Conservation (phyloP, 306 rosid species). For the Corylus americana region DNA sequence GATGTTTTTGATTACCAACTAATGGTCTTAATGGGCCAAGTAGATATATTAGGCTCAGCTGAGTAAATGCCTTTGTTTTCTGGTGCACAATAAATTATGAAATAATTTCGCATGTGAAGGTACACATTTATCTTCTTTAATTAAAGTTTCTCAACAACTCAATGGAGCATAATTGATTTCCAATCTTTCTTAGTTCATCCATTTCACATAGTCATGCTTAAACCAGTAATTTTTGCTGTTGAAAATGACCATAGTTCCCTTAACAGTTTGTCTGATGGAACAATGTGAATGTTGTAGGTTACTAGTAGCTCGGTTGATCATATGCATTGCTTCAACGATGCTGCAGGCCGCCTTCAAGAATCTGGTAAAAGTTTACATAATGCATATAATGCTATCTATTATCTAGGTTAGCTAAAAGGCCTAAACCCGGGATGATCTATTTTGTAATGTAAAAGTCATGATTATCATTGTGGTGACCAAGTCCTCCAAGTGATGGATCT, state of each 20-base stretch:
- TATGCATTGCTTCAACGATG: slow-evolving; percentile 75
- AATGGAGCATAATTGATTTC: not conserved
- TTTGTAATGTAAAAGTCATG: not conserved
- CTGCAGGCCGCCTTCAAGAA: slow-evolving; percentile 91
- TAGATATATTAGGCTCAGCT: not conserved
- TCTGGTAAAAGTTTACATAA: slow-evolving; percentile 49
- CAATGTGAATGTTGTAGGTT: slow-evolving; percentile 37
- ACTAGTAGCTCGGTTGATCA: slow-evolving; percentile 75
- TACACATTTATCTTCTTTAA: not conserved
- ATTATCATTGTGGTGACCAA: not conserved
- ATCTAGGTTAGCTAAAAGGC: not conserved
- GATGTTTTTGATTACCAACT: not conserved
- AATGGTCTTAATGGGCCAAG: not conserved
- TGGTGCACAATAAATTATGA: not conserved
- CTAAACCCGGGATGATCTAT: not conserved
- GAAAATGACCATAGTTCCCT: not conserved
- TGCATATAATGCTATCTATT: not conserved
- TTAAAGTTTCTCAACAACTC: not conserved
- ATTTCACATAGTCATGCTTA: not conserved
- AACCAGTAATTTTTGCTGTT: too few species aligned
- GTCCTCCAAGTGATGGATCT: not conserved
- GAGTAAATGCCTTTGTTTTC: not conserved
- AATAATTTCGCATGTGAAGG: not conserved
- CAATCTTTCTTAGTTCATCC: not conserved
- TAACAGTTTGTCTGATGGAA: not conserved